A percentile compares a stretch with the other conserved stretches of the same genome.
Evolutionary conservation across 2,329 filamentous ascomycete species (phyloP).

Genomic region (Chaetomium strumarium): DNA sequence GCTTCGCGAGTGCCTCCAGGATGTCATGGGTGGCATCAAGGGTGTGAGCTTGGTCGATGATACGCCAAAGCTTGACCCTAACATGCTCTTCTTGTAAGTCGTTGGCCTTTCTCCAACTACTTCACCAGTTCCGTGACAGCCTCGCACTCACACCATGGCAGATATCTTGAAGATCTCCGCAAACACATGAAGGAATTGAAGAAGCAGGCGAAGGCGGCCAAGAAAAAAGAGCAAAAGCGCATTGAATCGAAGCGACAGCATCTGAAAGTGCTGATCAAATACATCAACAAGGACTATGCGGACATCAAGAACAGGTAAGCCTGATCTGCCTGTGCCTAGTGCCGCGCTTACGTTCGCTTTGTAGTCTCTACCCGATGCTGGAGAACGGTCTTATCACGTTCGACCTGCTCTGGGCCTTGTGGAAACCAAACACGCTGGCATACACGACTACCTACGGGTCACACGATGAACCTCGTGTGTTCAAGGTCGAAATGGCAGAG

Average conservation of each 20-base stretch:
- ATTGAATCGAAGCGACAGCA: slow-evolving; percentile 55
- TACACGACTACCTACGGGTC: slow-evolving; percentile 74
- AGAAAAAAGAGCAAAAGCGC: slow-evolving; percentile 54
- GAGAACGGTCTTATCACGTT: slow-evolving; percentile 82
- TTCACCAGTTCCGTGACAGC: background rate
- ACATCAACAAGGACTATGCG: slow-evolving; percentile 61
- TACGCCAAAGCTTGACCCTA: slow-evolving; percentile 65
- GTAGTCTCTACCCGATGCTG: slow-evolving; percentile 69
- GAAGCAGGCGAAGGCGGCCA: slow-evolving; percentile 46
- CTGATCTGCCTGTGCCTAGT: background rate
- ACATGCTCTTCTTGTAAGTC: slow-evolving; percentile 59
- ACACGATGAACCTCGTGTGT: slow-evolving; percentile 69
- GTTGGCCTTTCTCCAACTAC: background rate
- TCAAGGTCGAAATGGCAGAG: slow-evolving; percentile 72
- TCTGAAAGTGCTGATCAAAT: slow-evolving; percentile 52
- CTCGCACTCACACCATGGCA: slow-evolving; percentile 28
- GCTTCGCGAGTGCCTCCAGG: slow-evolving; percentile 63
- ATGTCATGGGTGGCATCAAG: slow-evolving; percentile 70
- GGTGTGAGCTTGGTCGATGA: slow-evolving; percentile 76
- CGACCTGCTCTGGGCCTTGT: slow-evolving; percentile 81
- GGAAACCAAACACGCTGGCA: slow-evolving; percentile 77
- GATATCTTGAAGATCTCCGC: slow-evolving; percentile 74
- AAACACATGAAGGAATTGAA: slow-evolving; percentile 59
- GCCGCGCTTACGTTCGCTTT: background rate
- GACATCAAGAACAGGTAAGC: slow-evolving; percentile 59